Conservation (phyloP, 1,139 yeast genomes). For the Suhomyces taliae region DNA sequence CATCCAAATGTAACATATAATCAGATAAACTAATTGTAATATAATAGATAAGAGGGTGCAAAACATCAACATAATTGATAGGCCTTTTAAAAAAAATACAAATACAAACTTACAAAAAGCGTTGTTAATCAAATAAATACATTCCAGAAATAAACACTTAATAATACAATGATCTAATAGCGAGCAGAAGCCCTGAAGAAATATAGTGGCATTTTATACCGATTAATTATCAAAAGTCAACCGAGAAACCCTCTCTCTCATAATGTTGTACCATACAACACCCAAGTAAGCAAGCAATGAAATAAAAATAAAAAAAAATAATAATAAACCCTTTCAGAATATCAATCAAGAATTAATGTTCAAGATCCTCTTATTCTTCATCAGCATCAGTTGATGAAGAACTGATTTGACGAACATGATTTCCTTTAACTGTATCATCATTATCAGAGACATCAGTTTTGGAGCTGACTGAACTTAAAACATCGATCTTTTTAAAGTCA, state of each 20-base stretch:
- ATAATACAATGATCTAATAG: conserved; percentile 8
- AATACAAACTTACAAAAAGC: no score
- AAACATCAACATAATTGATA: no score
- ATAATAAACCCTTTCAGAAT: not conserved
- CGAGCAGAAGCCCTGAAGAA: not conserved
- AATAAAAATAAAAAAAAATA: conserved; percentile 3
- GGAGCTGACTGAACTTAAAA: conserved; percentile 9
- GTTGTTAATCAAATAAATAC: not conserved
- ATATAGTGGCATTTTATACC: not conserved
- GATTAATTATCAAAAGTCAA: conserved; percentile 1
- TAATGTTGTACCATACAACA: conserved; percentile 7
- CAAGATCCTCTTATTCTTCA: not conserved
- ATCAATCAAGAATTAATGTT: no score
- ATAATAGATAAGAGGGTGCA: no score
- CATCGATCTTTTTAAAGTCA: conserved; percentile 20
- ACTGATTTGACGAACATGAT: conserved; percentile 1
- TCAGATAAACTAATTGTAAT: no score
- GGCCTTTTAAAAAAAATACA: not conserved
- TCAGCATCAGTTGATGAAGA: conserved; percentile 9
- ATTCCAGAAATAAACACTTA: conserved; percentile 5
- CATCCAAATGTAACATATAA: no score
- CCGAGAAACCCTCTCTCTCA: conserved; percentile 1
- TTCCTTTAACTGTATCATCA: conserved; percentile 1
- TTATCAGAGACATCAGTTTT: conserved; percentile 6
- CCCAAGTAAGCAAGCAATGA: conserved; percentile 3